Evolutionary conservation across 78 protist species (phyloP).

Genomic region (Andalucia godoyi): DNA sequence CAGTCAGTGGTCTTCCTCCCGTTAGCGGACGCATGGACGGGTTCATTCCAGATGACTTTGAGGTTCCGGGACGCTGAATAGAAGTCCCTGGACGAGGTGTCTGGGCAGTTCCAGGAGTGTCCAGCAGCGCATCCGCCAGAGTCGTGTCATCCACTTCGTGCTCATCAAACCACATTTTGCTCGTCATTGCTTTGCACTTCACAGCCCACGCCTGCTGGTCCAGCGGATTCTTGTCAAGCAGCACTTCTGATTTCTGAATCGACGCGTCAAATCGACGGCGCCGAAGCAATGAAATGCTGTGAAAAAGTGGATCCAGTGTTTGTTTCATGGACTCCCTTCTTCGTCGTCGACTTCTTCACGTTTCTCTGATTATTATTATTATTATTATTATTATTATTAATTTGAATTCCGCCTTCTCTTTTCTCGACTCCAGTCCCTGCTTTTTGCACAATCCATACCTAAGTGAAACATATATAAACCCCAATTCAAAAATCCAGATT

Average conservation of each 20-base stretch:
- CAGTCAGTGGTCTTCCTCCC: conserved; percentile 59
- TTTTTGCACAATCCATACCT: too few relatives aligned
- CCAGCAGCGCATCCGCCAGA: conserved; percentile 26
- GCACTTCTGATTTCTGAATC: background rate
- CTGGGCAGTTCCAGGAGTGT: background rate
- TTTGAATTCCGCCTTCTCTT: too few relatives aligned
- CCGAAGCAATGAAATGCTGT: too few relatives aligned
- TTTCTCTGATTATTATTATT: too few relatives aligned
- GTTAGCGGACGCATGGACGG: conserved; percentile 44
- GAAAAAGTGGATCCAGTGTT: too few relatives aligned
- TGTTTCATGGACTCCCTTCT: too few relatives aligned
- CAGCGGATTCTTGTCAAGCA: background rate
- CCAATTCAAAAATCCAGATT: too few relatives aligned
- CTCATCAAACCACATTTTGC: conserved; percentile 32
- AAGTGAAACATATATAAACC: too few relatives aligned
- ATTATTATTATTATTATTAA: too few relatives aligned
- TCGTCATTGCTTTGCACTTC: conserved; percentile 12
- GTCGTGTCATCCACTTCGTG: conserved; percentile 30
- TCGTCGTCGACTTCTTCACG: too few relatives aligned
- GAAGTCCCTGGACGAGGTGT: conserved; percentile 52
- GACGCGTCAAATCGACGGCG: background rate
- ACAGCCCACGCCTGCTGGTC: conserved; percentile 22
- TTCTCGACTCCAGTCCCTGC: too few relatives aligned
- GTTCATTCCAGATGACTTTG: background rate
- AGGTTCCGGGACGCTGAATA: conserved; percentile 6